Base-by-base conservation (phyloP, 2,329 filamentous ascomycete genomes). In the Meredithiella fracta region DNA sequence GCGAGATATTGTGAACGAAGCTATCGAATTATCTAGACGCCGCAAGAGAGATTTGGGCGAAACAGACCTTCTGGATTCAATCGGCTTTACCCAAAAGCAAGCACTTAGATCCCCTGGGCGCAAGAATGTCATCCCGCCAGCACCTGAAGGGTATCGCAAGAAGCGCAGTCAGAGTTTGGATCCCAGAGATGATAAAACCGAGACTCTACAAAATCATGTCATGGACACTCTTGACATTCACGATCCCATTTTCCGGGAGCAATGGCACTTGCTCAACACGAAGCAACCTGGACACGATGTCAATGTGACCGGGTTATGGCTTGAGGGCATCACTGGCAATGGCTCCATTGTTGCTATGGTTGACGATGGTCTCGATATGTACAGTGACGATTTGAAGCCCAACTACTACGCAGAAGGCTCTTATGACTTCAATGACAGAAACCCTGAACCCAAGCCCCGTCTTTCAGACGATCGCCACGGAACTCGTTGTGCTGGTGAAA, bases 401-500 rank as follows among this genome's bases (percentile, higher is more conserved):
- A 98, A 98, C 67, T 98, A 96, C 70, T 97, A 91, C 65, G 85
- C 88, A 1, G 80, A 81, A 57, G 92, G 92, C 25, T 97, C 91
- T 2, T 96, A 85, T 70, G 92, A 98, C 69, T 98, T 94, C 73
- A 98, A 98, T 68, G 89, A 97, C 64, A 76, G 86, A 52, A 76
- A 75, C 1, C 73, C 82, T 1, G 83, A 92, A 62, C 92, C 92
- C 2, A 83, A 80, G 59, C 92, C 92, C 1, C 77, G 81, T n/a
- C 71, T 97, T 2, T 77, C 74, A 2, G 91, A 97, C 62, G 92
- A 98, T 65, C 79, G 74, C 60, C 92, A 98, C 67, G 92, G 92
- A 55, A 98, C 92, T 42, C 78, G 92, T 61, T 98, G 92, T 67
- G 91, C 91, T 22, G 92, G 92, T 59, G 92, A 98, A 69, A 85